Evolutionary conservation across 2,329 filamentous ascomycete genomes (phyloP).

Genomic region (Grosmannia serpens): DNA sequence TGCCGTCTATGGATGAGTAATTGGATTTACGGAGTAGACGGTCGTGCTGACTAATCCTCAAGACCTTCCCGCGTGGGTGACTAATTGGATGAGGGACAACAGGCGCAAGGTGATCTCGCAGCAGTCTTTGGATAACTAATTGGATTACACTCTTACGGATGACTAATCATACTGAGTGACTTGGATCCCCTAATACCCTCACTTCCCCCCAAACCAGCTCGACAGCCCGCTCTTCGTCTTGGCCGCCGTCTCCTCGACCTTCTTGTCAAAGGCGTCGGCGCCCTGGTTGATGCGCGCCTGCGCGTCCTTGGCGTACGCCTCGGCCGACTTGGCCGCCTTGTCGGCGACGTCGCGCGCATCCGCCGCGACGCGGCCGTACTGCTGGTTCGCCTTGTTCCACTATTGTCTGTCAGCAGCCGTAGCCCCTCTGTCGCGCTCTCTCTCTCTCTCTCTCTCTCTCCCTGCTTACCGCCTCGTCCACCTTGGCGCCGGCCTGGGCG

Average conservation of each 20-base stretch:
- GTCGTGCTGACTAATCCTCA: too few relatives aligned
- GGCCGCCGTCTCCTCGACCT: conserved; percentile 63
- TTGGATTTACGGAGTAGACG: too few relatives aligned
- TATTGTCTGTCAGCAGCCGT: too few relatives aligned
- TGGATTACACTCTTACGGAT: too few relatives aligned
- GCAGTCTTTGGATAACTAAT: too few relatives aligned
- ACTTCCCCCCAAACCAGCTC: conserved; percentile 70
- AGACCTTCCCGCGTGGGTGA: too few relatives aligned
- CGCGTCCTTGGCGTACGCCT: conserved; percentile 49
- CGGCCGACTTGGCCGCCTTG: conserved; percentile 48
- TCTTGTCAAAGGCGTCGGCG: conserved; percentile 73
- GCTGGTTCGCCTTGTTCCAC: conserved; percentile 51
- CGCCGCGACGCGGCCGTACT: conserved; percentile 24
- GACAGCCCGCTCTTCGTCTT: conserved; percentile 78
- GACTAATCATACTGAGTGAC: neutral
- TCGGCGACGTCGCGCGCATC: conserved; percentile 52
- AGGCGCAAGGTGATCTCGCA: too few relatives aligned
- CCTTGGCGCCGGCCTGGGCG: conserved; percentile 48
- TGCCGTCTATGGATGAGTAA: too few relatives aligned
- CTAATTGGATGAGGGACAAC: neutral
- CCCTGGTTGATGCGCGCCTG: conserved; percentile 57
- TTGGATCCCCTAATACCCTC: neutral
- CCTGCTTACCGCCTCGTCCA: conserved; percentile 59
- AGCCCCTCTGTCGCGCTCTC: too few relatives aligned
- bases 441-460: too few relatives aligned